A percentile compares a stretch with the other conserved stretches of the same genome.
phyloP scores from a whole-genome alignment of 176 grass and related monocot species.

The Luzula sylvatica region DNA sequence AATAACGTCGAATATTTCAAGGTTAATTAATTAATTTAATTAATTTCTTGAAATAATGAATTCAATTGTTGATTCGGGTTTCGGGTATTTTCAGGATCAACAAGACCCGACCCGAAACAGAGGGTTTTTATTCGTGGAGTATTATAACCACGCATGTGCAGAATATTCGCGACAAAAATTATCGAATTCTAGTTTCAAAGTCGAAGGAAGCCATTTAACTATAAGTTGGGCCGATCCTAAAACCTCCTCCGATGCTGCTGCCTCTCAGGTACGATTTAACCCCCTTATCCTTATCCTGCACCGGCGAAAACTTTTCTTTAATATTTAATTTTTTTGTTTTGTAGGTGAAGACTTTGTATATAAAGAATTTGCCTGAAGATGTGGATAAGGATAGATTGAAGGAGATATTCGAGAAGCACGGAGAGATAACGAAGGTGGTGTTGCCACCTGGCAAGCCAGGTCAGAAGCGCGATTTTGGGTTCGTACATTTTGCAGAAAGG shows the following conservation, averaged over 20 bases:
- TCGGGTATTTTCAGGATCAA: conserved; percentile 41
- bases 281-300: too few relatives aligned
- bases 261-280: conserved; percentile 43
- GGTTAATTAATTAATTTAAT: conserved; percentile 31
- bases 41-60: too few relatives aligned
- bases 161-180: conserved; percentile 69
- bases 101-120: conserved; percentile 80
- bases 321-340: conserved; percentile 2
- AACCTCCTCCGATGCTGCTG: conserved; percentile 44
- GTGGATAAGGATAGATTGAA: conserved; percentile 69
- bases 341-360: conserved; percentile 92
- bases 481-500: conserved; percentile 94
- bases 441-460: conserved; percentile 81
- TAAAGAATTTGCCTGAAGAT: conserved; percentile 95
- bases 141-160: conserved; percentile 88
- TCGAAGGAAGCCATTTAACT: conserved; percentile 86
- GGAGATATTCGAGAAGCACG: conserved; percentile 79
- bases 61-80: not conserved
- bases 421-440: conserved; percentile 79
- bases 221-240: conserved; percentile 95
- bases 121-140: conserved; percentile 94
- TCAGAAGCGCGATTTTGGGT: conserved; percentile 93
- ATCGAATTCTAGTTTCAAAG: conserved; percentile 57
- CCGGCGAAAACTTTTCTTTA: too few relatives aligned
- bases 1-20: conserved; percentile 93